Conservation (phyloP, 2,329 filamentous ascomycete species). For the Calonectria fujianensis region DNA sequence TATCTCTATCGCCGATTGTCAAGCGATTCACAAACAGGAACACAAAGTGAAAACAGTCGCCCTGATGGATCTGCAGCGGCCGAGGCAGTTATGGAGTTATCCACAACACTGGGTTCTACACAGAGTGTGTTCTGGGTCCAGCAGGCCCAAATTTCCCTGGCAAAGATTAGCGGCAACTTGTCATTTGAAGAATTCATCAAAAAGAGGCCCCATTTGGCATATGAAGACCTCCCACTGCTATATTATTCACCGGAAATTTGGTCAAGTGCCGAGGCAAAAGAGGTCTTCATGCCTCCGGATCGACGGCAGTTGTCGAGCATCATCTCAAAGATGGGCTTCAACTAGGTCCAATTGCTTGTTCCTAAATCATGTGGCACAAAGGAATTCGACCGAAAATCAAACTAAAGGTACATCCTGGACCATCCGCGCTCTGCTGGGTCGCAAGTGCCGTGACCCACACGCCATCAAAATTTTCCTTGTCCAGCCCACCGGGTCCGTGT, state of each 20-base stretch:
- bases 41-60: constrained; percentile 7
- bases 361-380: background rate
- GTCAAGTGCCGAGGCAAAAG: constrained; percentile 53
- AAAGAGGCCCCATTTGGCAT: constrained; percentile 47
- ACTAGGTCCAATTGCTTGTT: background rate
- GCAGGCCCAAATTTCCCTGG: constrained; percentile 48
- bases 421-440: too few relatives aligned
- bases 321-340: constrained; percentile 28
- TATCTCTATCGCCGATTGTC: constrained; percentile 38
- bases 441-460: background rate
- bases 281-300: constrained; percentile 52
- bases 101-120: constrained; percentile 44
- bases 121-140: constrained; percentile 57
- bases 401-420: background rate
- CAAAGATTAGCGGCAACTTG: background rate
- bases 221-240: constrained; percentile 53
- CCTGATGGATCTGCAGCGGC: constrained; percentile 37
- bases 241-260: constrained; percentile 56
- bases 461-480: background rate
- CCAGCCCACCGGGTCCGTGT: constrained; percentile 9
- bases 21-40: background rate
- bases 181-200: constrained; percentile 51
- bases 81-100: constrained; percentile 45
- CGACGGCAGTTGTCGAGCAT: constrained; percentile 47
- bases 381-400: background rate